A percentile compares a stretch with the other conserved stretches of the same genome.
Evolutionary conservation across 306 rosid genomes (phyloP).

Genomic region (Cucumis cinereus): DNA sequence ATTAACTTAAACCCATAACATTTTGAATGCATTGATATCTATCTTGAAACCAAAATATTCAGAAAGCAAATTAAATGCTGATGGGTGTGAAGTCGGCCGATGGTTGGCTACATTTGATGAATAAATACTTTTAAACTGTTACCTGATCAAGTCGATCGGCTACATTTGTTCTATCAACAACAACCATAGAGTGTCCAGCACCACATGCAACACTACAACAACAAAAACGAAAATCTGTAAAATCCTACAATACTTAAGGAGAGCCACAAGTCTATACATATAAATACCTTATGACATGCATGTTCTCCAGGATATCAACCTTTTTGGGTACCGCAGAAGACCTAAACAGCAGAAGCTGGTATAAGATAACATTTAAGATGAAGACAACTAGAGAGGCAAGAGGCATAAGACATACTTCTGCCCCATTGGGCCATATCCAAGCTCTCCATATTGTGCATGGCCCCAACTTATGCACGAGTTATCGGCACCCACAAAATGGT

Average conservation of each 20-base stretch:
- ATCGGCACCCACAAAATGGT: slow-evolving; percentile 97
- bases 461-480: slow-evolving; percentile 99
- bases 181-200: slow-evolving; percentile 72
- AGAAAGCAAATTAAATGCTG: background rate
- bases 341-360: slow-evolving; percentile 26
- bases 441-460: slow-evolving; percentile 89
- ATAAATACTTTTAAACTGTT: background rate
- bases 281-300: slow-evolving; percentile 70
- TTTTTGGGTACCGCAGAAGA: slow-evolving; percentile 90
- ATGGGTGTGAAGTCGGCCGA: no score
- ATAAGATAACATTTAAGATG: background rate
- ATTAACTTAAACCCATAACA: background rate
- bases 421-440: slow-evolving; percentile 92
- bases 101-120: background rate
- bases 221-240: slow-evolving; percentile 14
- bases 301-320: slow-evolving; percentile 87
- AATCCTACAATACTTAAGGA: background rate
- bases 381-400: background rate
- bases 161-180: slow-evolving; percentile 64
- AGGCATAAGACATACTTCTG: slow-evolving; percentile 56
- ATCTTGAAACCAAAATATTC: background rate
- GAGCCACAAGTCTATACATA: background rate
- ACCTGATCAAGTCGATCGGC: slow-evolving; percentile 87
- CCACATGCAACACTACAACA: slow-evolving; percentile 85
- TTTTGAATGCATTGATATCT: background rate